These are phyloP conservation scores for Multifurca ochricompacta DNA, from an alignment of 768 basidiomycete genomes.

Conservation along the genomic window DNA sequence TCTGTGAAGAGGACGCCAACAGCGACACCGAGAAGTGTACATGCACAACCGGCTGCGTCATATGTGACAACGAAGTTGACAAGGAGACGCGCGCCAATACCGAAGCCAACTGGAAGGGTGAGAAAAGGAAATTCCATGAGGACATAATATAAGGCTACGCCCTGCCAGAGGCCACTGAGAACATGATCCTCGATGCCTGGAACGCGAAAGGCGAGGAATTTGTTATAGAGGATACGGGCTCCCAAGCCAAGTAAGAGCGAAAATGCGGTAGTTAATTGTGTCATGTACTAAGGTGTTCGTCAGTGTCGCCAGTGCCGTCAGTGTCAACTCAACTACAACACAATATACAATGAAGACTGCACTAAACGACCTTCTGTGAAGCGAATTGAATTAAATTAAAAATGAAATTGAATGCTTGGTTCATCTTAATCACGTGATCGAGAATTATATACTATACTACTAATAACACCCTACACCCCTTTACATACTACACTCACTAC, in stretches of 20 bases:
- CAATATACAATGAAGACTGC: too few relatives aligned
- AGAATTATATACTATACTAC: conserved; percentile 9
- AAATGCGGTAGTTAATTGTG: conserved; percentile 43
- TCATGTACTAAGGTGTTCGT: conserved; percentile 32
- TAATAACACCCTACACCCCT: too few relatives aligned
- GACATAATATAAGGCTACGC: conserved; percentile 63
- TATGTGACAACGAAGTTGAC: conserved; percentile 51
- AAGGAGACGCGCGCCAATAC: conserved; percentile 53
- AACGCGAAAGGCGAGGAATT: conserved; percentile 37
- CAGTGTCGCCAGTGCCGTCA: too few relatives aligned
- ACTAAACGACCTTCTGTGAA: too few relatives aligned
- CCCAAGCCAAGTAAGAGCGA: conserved; percentile 70
- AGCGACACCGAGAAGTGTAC: conserved; percentile 57
- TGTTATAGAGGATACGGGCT: conserved; percentile 61
- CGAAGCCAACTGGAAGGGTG: conserved; percentile 47
- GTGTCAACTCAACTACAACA: too few relatives aligned
- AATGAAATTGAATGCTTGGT: too few relatives aligned
- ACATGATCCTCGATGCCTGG: conserved; percentile 50
- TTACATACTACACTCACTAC: too few relatives aligned
- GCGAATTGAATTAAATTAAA: too few relatives aligned
- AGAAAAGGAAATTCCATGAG: conserved; percentile 47
- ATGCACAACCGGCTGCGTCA: conserved; percentile 48
- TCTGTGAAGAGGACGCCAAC: conserved; percentile 68
- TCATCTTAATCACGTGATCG: conserved; percentile 20
- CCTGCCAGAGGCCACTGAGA: conserved; percentile 68